These are phyloP conservation scores for Starmerella stigmatis DNA, from an alignment of 805 yeast genomes.

Conservation along the genomic window DNA sequence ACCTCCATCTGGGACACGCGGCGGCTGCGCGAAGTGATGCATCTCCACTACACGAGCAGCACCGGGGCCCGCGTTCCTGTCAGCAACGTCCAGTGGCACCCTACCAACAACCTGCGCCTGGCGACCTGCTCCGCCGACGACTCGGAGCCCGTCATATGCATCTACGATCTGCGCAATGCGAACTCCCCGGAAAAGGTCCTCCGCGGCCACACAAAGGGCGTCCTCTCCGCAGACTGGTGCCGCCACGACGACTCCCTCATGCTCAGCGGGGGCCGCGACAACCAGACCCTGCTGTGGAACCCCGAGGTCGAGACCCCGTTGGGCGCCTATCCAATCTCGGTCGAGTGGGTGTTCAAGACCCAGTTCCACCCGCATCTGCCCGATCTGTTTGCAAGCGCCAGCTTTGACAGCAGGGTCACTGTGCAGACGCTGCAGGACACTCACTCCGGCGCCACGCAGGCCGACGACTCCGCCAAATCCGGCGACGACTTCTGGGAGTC, in stretches of 20 bases:
- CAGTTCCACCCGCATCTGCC: constrained; percentile 82
- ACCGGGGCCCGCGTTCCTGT: constrained; percentile 48
- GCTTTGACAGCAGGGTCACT: constrained; percentile 72
- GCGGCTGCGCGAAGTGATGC: constrained; percentile 78
- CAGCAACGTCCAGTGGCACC: constrained; percentile 90
- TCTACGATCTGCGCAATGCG: constrained; percentile 93
- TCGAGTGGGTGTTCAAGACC: constrained; percentile 89
- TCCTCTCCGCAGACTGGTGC: constrained; percentile 91
- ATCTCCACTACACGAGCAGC: constrained; percentile 54
- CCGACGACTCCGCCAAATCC: constrained; percentile 29
- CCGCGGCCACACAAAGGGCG: constrained; percentile 63
- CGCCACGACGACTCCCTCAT: constrained; percentile 63
- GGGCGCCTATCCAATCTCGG: constrained; percentile 82
- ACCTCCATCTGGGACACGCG: constrained; percentile 92
- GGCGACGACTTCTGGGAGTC: constrained; percentile 80
- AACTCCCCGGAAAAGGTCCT: constrained; percentile 74
- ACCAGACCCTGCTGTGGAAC: constrained; percentile 81
- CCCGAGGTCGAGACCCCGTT: constrained; percentile 61
- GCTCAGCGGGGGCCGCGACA: constrained; percentile 88
- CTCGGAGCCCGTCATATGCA: constrained; percentile 54
- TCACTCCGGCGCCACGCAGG: constrained; percentile 31
- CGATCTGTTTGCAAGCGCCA: constrained; percentile 53
- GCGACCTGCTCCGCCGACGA: constrained; percentile 83
- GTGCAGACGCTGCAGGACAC: constrained; percentile 87
- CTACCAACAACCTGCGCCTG: constrained; percentile 71